Percentiles rank a stretch among this genome's conserved stretches.
Evolutionary conservation across 257 asterid species (phyloP).

Genomic region (Nicotiana undulata): DNA sequence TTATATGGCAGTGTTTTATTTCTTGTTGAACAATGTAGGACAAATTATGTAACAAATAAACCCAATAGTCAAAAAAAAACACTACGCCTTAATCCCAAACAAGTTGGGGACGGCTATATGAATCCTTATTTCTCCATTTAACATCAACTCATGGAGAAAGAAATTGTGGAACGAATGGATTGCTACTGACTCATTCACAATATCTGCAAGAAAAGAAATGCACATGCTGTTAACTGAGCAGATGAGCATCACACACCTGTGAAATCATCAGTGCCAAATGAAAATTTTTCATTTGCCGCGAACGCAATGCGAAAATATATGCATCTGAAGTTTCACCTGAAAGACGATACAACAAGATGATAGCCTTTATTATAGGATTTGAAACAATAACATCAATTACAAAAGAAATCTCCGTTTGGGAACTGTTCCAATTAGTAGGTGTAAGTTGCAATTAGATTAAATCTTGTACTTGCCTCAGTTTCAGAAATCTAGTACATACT

Average conservation of each 20-base stretch:
- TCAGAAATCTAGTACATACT: background rate
- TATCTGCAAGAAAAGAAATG: background rate
- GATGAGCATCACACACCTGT: slow-evolving; percentile 49
- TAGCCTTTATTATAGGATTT: background rate
- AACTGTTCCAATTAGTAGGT: background rate
- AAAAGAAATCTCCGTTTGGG: background rate
- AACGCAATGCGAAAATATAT: slow-evolving; percentile 53
- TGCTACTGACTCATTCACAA: background rate
- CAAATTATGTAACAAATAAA: background rate
- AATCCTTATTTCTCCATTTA: no score
- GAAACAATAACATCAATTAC: background rate
- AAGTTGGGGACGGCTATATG: no score
- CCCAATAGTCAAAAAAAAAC: background rate
- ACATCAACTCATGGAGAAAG: no score
- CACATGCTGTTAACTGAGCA: slow-evolving; percentile 5
- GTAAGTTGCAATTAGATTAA: background rate
- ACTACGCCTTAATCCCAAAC: no score
- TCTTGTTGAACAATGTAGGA: background rate
- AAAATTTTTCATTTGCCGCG: slow-evolving; percentile 87
- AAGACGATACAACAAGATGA: slow-evolving; percentile 2
- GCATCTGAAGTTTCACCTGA: slow-evolving; percentile 78
- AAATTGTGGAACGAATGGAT: no score
- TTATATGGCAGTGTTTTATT: background rate
- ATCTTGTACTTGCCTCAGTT: background rate
- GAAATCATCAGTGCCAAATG: slow-evolving; percentile 85